Percentiles rank a stretch among this genome's conserved stretches.
phyloP scores from a whole-genome alignment of 2,329 filamentous ascomycete species.

The Grosmannia penicillata region DNA sequence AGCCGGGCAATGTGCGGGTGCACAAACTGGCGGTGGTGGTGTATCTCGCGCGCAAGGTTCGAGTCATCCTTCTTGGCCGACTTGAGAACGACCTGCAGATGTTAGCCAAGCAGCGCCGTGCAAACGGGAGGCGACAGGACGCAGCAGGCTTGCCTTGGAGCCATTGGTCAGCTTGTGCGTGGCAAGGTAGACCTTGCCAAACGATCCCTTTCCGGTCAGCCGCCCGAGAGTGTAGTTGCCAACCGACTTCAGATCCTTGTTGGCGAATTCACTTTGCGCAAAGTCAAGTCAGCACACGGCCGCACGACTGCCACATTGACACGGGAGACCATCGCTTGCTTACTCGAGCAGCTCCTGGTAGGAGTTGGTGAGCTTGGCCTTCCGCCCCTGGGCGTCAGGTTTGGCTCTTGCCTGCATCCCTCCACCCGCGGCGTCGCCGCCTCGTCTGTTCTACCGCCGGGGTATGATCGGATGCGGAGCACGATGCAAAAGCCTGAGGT shows the following conservation, averaged over 20 bases:
- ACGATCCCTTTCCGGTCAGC: slow-evolving; percentile 92
- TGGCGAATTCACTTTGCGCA: slow-evolving; percentile 74
- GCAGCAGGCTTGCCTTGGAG: slow-evolving; percentile 57
- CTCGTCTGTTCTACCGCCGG: too few relatives aligned
- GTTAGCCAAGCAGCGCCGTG: background rate
- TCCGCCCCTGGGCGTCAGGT: slow-evolving; percentile 43
- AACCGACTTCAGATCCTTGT: slow-evolving; percentile 77
- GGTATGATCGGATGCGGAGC: too few relatives aligned
- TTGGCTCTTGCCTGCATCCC: slow-evolving; percentile 41
- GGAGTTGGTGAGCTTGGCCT: slow-evolving; percentile 78
- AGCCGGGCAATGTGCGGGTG: slow-evolving; percentile 93
- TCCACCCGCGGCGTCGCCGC: slow-evolving; percentile 11
- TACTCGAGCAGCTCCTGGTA: slow-evolving; percentile 95
- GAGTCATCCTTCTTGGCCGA: slow-evolving; percentile 91
- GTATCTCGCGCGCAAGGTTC: slow-evolving; percentile 92
- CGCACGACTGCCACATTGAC: too few relatives aligned
- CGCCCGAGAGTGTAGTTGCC: slow-evolving; percentile 89
- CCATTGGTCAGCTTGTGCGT: slow-evolving; percentile 96
- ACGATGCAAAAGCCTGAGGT: too few relatives aligned
- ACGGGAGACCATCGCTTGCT: too few relatives aligned
- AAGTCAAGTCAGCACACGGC: slow-evolving; percentile 1
- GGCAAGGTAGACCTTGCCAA: slow-evolving; percentile 95
- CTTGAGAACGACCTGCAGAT: slow-evolving; percentile 78
- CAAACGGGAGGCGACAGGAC: slow-evolving; percentile 1
- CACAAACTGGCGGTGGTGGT: slow-evolving; percentile 94